Percentiles rank a stretch among this genome's conserved stretches.
phyloP scores from a whole-genome alignment of 148 eudicot genomes.

The Fagopyrum homotropicum region DNA sequence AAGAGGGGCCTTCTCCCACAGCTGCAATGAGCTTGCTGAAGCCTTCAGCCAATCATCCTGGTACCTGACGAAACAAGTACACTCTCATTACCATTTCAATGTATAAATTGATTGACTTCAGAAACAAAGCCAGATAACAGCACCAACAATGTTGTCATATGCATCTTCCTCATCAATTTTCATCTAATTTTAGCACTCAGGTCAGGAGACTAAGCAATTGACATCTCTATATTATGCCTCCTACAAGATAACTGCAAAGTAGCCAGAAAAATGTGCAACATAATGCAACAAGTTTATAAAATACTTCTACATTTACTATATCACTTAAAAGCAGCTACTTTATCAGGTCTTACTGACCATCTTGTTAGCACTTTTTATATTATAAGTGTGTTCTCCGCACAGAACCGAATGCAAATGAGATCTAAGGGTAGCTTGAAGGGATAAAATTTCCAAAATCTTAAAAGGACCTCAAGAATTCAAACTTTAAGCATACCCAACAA shows the following conservation, averaged over 20 bases:
- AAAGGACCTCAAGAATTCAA: neutral
- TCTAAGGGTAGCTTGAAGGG: neutral
- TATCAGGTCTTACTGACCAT: neutral
- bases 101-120: neutral
- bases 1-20: conserved; percentile 97
- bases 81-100: neutral
- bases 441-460: neutral
- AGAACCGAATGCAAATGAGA: neutral
- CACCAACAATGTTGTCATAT: neutral
- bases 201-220: neutral
- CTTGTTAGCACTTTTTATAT: neutral
- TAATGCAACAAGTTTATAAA: neutral
- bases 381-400: neutral
- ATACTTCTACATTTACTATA: neutral
- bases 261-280: neutral
- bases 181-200: neutral
- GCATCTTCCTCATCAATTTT: neutral
- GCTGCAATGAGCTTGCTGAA: conserved; percentile 76
- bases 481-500: conserved; percentile 65
- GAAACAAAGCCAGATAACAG: neutral
- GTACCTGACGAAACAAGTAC: conserved; percentile 37
- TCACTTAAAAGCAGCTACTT: neutral
- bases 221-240: neutral
- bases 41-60: conserved; percentile 99
- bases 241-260: neutral